Evolutionary conservation across 2,329 filamentous ascomycete genomes (phyloP).

Genomic region (Didymosphaeria variabile): DNA sequence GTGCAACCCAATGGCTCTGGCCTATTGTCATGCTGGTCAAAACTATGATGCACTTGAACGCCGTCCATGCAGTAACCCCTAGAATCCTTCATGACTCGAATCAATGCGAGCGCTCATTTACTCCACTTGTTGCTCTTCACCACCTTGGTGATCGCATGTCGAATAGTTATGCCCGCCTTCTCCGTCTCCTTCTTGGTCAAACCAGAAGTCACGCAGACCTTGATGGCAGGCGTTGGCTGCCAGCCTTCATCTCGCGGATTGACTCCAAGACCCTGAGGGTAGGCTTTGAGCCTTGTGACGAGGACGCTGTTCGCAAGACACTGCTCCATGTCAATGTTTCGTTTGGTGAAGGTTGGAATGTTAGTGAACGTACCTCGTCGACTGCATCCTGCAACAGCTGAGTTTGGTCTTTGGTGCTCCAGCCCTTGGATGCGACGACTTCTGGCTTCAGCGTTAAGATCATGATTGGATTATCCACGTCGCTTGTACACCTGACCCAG

Average conservation of each 20-base stretch:
- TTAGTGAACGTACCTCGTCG: slow-evolving; percentile 78
- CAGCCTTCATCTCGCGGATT: slow-evolving; percentile 72
- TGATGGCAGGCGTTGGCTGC: slow-evolving; percentile 80
- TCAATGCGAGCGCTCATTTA: background rate
- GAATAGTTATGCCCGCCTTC: slow-evolving; percentile 86
- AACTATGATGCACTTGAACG: slow-evolving; percentile 1
- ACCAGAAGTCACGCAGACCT: slow-evolving; percentile 88
- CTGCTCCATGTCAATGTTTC: slow-evolving; percentile 58
- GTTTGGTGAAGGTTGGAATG: background rate
- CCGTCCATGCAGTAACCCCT: slow-evolving; percentile 6
- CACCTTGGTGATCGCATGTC: slow-evolving; percentile 94
- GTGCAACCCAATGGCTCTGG: background rate
- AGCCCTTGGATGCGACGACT: slow-evolving; percentile 73
- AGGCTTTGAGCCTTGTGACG: slow-evolving; percentile 84
- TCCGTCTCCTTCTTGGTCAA: slow-evolving; percentile 95
- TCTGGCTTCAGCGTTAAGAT: slow-evolving; percentile 85
- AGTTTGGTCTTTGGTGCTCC: slow-evolving; percentile 81
- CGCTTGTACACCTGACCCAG: slow-evolving; percentile 85
- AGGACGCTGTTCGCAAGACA: slow-evolving; percentile 86
- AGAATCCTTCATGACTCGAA: background rate
- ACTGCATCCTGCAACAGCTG: slow-evolving; percentile 86
- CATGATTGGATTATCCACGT: slow-evolving; percentile 85
- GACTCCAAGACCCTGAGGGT: slow-evolving; percentile 68
- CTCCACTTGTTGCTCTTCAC: slow-evolving; percentile 65
- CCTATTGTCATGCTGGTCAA: background rate